Conservation (phyloP, 1,284 basidiomycete genomes). For the Paramarasmius palmivorus region DNA sequence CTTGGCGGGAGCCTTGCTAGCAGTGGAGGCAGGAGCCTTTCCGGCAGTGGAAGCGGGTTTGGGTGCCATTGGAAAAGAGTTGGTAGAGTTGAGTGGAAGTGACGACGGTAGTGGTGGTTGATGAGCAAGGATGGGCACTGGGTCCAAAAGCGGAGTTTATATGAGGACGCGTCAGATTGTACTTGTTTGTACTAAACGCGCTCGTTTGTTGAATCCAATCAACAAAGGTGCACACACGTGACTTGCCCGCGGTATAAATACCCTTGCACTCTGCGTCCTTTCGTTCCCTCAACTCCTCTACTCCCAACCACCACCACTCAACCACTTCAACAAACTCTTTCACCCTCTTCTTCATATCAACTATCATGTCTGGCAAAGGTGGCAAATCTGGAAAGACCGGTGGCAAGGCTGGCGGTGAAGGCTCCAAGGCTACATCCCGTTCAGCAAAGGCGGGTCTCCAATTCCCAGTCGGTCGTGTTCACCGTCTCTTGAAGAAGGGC, state of each 20-base stretch:
- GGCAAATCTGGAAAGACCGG: slow-evolving; percentile 65
- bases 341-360: slow-evolving; percentile 18
- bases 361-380: slow-evolving; percentile 51
- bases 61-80: slow-evolving; percentile 57
- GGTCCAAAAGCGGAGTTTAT: slow-evolving; percentile 27
- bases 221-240: slow-evolving; percentile 36
- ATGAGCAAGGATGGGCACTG: slow-evolving; percentile 7
- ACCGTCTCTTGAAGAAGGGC: slow-evolving; percentile 83
- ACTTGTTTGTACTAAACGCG: slow-evolving; percentile 33
- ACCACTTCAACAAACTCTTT: slow-evolving; percentile 16
- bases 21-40: slow-evolving; percentile 79
- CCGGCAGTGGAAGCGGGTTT: slow-evolving; percentile 83
- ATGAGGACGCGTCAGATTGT: slow-evolving; percentile 34
- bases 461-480: slow-evolving; percentile 90
- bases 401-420: slow-evolving; percentile 55
- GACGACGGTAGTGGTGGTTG: slow-evolving; percentile 19
- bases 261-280: slow-evolving; percentile 6
- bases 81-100: slow-evolving; percentile 17
- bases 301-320: slow-evolving; percentile 20
- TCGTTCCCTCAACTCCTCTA: slow-evolving; percentile 16
- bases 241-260: slow-evolving; percentile 35
- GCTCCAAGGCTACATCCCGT: slow-evolving; percentile 67
- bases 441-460: slow-evolving; percentile 72
- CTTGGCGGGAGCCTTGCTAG: slow-evolving; percentile 79
- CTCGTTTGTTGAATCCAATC: slow-evolving; percentile 18